Evolutionary conservation across 371 early-diverging fungal genomes (phyloP), one percentile per base, ranked within the genome.

Genomic region (Blakeslea trispora): DNA sequence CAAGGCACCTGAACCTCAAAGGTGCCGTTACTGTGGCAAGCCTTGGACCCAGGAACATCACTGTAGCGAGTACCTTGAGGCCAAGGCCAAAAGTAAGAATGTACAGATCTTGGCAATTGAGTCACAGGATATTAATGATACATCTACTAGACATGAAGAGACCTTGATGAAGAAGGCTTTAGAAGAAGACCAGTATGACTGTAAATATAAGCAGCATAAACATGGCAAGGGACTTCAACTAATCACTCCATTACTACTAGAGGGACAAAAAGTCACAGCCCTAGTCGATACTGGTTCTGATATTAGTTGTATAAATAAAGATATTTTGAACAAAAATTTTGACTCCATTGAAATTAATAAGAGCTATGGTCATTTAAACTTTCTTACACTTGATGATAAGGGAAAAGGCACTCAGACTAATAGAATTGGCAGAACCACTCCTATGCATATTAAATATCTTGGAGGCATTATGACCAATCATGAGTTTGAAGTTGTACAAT

Each of bases 401-500:
- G 37, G 37, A 6, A 39, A 45, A 0, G n/a, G 23, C 45, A 11
- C 8, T 37, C 5, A n/a, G 8, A 24, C 1, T 1, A 40, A 18
- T 6, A 39, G 48, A 47, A 39, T 59, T 17, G 59, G 53, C 10
- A 8, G 32, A 34, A 59, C 48, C 11, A 34, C 39, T 5, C 41
- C 48, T 0, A 22, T 59, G 35, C 8, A 13, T 10, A 5, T 53
- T 4, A 46, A 22, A 2, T 59, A 59, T 37, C 10, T 17, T 1
- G 31, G 43, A 37, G 31, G 23, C 14, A 43, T 49, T 2, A 10
- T 13, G n/a, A 42, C 31, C n/a, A 22, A 46, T 1, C 48, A 53
- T 43, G 17, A 24, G 21, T 53, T 53, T 48, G 59, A 59, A 35
- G 17, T 59, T 1, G 21, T 59, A 21, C 48, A 59, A n/a, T 59